Conservation (phyloP, 805 yeast species). For the Metschnikowia orientalis region DNA sequence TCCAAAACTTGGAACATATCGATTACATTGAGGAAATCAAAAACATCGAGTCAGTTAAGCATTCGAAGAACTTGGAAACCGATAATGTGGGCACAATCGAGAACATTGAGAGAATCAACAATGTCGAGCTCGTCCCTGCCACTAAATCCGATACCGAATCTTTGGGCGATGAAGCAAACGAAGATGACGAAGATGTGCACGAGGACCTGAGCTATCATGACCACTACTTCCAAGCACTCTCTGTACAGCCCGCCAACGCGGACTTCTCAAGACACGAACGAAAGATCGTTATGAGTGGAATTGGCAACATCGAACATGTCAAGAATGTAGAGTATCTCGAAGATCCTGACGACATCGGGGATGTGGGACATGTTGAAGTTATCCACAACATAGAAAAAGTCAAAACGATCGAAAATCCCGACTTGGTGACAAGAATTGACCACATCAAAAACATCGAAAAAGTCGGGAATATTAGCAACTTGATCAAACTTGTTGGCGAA, state of each 20-base stretch:
- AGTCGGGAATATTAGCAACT: neutral
- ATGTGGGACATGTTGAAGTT: constrained; percentile 1
- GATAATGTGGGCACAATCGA: constrained; percentile 3
- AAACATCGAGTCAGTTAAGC: constrained; percentile 3
- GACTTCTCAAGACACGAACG: constrained; percentile 2
- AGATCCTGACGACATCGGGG: neutral
- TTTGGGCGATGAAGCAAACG: too few species aligned
- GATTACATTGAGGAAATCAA: constrained; percentile 5
- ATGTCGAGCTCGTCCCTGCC: too few species aligned
- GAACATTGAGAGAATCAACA: constrained; percentile 2
- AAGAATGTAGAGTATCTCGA: constrained; percentile 1
- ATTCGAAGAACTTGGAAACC: constrained; percentile 3
- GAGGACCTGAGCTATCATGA: too few species aligned
- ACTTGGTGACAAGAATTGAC: neutral
- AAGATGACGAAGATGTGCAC: too few species aligned
- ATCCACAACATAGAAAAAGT: constrained; percentile 2
- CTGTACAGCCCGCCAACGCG: neutral
- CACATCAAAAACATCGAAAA: constrained; percentile 1
- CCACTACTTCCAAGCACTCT: neutral
- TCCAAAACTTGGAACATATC: constrained; percentile 1
- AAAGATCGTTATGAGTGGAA: constrained; percentile 1
- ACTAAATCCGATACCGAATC: too few species aligned
- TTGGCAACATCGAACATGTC: constrained; percentile 1
- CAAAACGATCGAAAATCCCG: neutral
- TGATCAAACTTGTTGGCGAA: too few species aligned